Evolutionary conservation across 2,329 filamentous ascomycete species (phyloP), one percentile per base, ranked within the genome.

Genomic region (Paracoccidioides brasiliensis): DNA sequence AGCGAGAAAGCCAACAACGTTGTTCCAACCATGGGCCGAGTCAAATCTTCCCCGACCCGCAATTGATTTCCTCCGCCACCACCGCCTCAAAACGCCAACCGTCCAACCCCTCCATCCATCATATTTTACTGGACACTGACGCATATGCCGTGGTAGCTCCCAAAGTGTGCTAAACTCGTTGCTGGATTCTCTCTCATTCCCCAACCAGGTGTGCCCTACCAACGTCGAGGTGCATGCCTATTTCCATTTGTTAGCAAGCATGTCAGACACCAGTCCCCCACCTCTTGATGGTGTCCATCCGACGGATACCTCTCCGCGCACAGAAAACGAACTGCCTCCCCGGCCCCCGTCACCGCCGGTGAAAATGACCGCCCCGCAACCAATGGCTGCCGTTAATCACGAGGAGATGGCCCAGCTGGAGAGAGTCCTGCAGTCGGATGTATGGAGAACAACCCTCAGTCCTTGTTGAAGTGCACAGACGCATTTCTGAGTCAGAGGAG

Each of bases 401-500:
- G 70, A 72, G 60, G 57, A 70, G 56, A 69, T 66, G 56, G 65
- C 67, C 58, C 67, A 69, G 48, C 56, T 75, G 59, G 72, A 76
- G 41, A 71, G 66, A 55, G 69, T 77, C 30, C 67, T 76, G 35
- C 70, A 75, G 56, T 76, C 75, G 38, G 74, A 77, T 62, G 74
- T 76, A 65, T 61, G 69, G 60, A 15, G 14, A 38, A 15, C 38
- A 32, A 8, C 8, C 41, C 10, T 12, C 10, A 6, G 22, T 30
- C 41, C 12, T 33, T 28, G 3, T 12, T 15, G 3, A 14, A 32
- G 33, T 40, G n/a, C 48, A 30, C 4, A 22, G 5, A 10, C 8
- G 8, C 5, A 14, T 3, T 22, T 35, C n/a, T 53, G 38, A 38
- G 5, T n/a, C 3, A 14, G 15, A n/a, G 28, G 12, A n/a, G 37